phyloP scores from a whole-genome alignment of 163 green algal genomes.

The Chlamydomonas reinhardtii region DNA sequence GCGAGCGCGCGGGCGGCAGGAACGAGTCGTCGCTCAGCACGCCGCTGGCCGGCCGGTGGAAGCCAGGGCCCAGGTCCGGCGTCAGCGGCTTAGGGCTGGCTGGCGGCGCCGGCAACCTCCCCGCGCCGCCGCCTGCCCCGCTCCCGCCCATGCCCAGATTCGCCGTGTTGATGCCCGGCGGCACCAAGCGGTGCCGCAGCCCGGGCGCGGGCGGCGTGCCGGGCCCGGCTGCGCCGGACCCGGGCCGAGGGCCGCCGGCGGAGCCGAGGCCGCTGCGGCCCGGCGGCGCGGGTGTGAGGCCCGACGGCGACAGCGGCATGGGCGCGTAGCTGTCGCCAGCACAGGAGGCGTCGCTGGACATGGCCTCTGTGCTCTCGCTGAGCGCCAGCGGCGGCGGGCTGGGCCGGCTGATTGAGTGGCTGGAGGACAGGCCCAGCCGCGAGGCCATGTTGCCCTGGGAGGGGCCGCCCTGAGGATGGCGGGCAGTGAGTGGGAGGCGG shows the following conservation, averaged over 20 bases:
- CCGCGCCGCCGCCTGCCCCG: not conserved
- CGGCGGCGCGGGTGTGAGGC: too few species aligned
- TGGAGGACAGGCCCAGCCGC: not conserved
- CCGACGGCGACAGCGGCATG: conserved; percentile 15
- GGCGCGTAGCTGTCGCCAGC: not conserved
- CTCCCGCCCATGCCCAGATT: not conserved
- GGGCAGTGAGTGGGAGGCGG: not conserved
- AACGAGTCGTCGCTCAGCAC: conserved; percentile 44
- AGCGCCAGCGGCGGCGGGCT: not conserved
- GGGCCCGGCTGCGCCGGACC: not conserved
- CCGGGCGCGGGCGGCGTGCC: not conserved
- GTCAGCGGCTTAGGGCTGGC: conserved; percentile 27
- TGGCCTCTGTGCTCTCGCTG: too few species aligned
- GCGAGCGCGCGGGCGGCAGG: conserved; percentile 30
- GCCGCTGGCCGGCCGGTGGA: conserved; percentile 16
- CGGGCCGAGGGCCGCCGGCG: too few species aligned
- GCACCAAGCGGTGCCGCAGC: conserved; percentile 19
- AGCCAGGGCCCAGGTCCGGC: not conserved
- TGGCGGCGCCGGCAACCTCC: conserved; percentile 18
- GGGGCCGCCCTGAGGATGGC: not conserved
- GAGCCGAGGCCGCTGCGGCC: not conserved
- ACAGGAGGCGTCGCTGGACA: too few species aligned
- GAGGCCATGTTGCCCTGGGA: not conserved
- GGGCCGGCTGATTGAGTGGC: not conserved
- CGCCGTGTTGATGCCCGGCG: not conserved